Conservation (phyloP, 164 flowering plant species). For the Platanus orientalis region DNA sequence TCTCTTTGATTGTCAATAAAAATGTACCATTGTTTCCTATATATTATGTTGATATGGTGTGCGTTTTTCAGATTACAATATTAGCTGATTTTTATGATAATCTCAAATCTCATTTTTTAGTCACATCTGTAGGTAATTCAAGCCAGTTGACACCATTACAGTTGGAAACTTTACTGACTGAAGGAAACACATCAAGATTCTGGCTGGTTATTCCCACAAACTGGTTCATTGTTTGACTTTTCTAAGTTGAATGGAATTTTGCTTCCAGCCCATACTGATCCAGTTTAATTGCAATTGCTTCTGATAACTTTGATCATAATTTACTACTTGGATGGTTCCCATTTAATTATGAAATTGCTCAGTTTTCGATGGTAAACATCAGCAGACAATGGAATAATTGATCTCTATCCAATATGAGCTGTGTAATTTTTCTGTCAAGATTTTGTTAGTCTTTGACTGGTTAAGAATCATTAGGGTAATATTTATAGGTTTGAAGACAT, state of each 20-base stretch:
- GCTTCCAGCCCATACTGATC: no score
- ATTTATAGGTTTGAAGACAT: no score
- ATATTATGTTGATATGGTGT: background rate
- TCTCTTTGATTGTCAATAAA: background rate
- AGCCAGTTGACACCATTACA: constrained; percentile 78
- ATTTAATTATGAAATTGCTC: no score
- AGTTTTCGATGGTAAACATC: no score
- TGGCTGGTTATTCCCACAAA: constrained; percentile 75
- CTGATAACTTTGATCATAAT: no score
- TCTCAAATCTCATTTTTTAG: constrained; percentile 7
- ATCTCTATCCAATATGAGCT: no score
- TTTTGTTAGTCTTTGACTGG: no score
- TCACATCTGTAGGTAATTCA: constrained; percentile 45
- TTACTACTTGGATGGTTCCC: no score
- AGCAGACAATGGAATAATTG: no score
- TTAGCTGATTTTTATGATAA: background rate
- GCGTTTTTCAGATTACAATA: background rate
- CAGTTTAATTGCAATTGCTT: no score
- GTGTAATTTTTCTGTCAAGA: no score
- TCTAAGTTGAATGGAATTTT: constrained; percentile 1
- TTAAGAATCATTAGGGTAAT: no score
- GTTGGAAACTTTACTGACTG: constrained; percentile 75
- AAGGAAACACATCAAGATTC: constrained; percentile 72
- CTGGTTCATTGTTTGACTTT: constrained; percentile 5
- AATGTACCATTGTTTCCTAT: background rate